Base-by-base conservation (phyloP, 2,329 filamentous ascomycete species). In the Blumeriella jaapii region DNA sequence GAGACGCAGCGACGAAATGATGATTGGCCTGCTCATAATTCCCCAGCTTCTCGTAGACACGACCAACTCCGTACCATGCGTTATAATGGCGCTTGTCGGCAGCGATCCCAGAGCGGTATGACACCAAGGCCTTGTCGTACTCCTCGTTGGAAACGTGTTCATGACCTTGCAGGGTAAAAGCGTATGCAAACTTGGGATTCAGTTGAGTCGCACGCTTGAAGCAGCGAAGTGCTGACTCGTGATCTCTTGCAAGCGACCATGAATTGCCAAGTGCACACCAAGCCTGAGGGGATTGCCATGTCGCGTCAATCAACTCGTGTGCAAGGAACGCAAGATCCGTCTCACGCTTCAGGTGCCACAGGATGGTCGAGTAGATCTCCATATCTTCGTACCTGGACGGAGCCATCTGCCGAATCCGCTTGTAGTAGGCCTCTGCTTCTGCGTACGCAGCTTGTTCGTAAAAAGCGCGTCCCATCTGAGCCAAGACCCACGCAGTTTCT, bases 201-300 rank as follows among this genome's bases (percentile, higher is more conserved):
- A 98, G 62, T 56, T 96, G 87, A 0, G 87, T 94, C 5, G 91
- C 89, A 38, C 91, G 76, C 55, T 85, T 89, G 70, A 98, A 98
- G 58, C 91, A 95, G 46, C 81, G 79, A 31, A 98, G 68, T 9
- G 93, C 91, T 60, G 94, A 84, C 52, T 98, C 91, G 46, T 95
- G 89, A 53, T 98, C 89, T 39, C 84, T 75, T 41, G 86, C 79
- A 17, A 95, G 68, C 1, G 91, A 95, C 67, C 89, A 95, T 1
- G 87, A 87, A 54, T 98, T 98, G 5, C 91, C 91, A 38, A 96
- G 64, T 0, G 86, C 84, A 54, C 87, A 95, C 93, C 91, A 98
- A 3, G 91, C 86, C 58, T 98, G 82, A 2, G 91, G 89, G 0
- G 87, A 89, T 45, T 91, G 69, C 62, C 87, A 91, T 40, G 86